These are phyloP conservation scores for Hydrangea macrophylla DNA, from an alignment of 148 eudicot genomes.

Conservation along the genomic window DNA sequence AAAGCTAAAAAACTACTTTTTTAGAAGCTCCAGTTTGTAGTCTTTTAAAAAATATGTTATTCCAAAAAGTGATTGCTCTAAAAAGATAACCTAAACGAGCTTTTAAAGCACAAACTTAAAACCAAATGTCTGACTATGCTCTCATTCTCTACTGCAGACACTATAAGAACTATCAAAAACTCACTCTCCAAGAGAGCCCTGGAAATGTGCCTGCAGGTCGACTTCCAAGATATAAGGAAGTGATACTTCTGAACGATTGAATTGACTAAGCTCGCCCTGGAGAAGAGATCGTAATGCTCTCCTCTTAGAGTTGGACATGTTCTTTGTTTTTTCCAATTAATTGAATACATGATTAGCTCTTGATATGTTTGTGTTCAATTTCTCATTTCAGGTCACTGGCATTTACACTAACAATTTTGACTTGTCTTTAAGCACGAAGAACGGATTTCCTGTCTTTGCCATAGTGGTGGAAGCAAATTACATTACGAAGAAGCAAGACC, in stretches of 20 bases:
- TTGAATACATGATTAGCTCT: neutral
- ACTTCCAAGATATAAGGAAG: slow-evolving; percentile 97
- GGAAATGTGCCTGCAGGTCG: slow-evolving; percentile 97
- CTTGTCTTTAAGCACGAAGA: slow-evolving; percentile 81
- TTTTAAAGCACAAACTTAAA: neutral
- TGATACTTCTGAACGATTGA: slow-evolving; percentile 85
- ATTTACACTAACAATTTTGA: slow-evolving; percentile 94
- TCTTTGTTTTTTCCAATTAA: neutral
- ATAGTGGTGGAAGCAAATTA: slow-evolving; percentile 95
- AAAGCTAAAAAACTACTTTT: too few relatives aligned
- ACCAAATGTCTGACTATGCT: slow-evolving; percentile 3
- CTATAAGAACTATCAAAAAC: slow-evolving; percentile 92
- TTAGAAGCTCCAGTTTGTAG: too few relatives aligned
- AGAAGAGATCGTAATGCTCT: slow-evolving; percentile 78
- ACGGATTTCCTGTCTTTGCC: slow-evolving; percentile 96
- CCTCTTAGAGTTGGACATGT: neutral
- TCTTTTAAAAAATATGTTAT: too few relatives aligned
- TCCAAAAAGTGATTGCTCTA: too few relatives aligned
- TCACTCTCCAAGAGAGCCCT: slow-evolving; percentile 95
- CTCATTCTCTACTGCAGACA: slow-evolving; percentile 48
- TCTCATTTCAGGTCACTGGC: slow-evolving; percentile 75
- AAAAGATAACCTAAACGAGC: too few relatives aligned
- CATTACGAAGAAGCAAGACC: slow-evolving; percentile 92
- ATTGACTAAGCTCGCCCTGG: slow-evolving; percentile 98
- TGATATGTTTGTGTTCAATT: neutral